Evolutionary conservation across 1,284 basidiomycete species (phyloP).

Genomic region (Coniferiporia weirii): DNA sequence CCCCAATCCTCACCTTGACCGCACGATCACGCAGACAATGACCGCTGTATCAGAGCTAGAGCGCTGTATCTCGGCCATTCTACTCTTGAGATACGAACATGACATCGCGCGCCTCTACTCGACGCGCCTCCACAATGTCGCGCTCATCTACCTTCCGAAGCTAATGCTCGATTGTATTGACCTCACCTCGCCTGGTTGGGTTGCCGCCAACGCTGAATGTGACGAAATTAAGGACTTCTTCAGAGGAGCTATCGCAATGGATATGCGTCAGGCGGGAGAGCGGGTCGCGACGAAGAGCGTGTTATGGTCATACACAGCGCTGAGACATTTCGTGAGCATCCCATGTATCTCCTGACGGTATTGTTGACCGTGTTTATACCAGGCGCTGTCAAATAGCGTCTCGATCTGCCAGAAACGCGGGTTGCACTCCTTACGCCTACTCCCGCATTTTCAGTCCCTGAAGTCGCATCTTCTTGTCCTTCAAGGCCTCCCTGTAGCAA

Average conservation of each 20-base stretch:
- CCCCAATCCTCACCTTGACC: slow-evolving; percentile 46
- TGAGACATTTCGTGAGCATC: slow-evolving; percentile 59
- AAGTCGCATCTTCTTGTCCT: slow-evolving; percentile 54
- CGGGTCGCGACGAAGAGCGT: slow-evolving; percentile 71
- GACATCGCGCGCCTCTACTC: slow-evolving; percentile 67
- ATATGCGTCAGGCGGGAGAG: slow-evolving; percentile 66
- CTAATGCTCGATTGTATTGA: slow-evolving; percentile 58
- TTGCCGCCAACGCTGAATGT: slow-evolving; percentile 54
- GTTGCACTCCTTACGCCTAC: slow-evolving; percentile 54
- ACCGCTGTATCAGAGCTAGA: slow-evolving; percentile 50
- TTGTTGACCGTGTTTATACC: not conserved
- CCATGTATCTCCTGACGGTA: not conserved
- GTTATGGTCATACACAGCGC: slow-evolving; percentile 68
- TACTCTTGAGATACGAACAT: slow-evolving; percentile 61
- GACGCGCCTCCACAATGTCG: slow-evolving; percentile 55
- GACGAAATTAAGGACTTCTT: slow-evolving; percentile 71
- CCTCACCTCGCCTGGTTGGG: slow-evolving; percentile 58
- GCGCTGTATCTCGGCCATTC: slow-evolving; percentile 54
- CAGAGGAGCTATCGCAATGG: slow-evolving; percentile 60
- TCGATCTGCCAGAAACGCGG: slow-evolving; percentile 56
- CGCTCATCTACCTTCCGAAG: slow-evolving; percentile 58
- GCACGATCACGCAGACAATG: slow-evolving; percentile 46
- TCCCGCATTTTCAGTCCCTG: slow-evolving; percentile 54
- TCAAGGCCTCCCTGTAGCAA: slow-evolving; percentile 46
- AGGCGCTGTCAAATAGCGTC: slow-evolving; percentile 66